These are phyloP conservation scores for Daldinia vernicosa DNA, from an alignment of 495 filamentous ascomycete genomes.

Conservation along the genomic window DNA sequence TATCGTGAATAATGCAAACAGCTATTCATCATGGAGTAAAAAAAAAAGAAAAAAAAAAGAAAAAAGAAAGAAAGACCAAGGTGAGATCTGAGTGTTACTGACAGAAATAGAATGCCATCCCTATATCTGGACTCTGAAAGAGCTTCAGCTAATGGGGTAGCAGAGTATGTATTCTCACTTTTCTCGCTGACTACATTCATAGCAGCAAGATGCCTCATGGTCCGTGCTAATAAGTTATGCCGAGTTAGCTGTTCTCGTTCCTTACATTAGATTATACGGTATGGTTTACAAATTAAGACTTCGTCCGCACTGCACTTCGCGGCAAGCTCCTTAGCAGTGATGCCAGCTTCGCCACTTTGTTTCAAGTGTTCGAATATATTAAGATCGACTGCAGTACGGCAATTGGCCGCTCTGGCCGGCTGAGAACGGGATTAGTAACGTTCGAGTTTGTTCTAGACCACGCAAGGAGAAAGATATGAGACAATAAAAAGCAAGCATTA, in stretches of 20 bases:
- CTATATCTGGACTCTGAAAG: slow-evolving; percentile 47
- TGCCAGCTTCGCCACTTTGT: slow-evolving; percentile 40
- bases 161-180: slow-evolving; percentile 54
- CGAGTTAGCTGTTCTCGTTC: neutral
- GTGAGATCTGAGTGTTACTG: slow-evolving; percentile 16
- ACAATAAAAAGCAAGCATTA: neutral
- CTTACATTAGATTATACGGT: neutral
- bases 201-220: slow-evolving; percentile 58
- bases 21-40: neutral
- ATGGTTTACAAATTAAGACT: slow-evolving; percentile 36
- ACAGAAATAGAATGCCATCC: slow-evolving; percentile 44
- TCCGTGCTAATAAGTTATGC: slow-evolving; percentile 5
- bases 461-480: neutral
- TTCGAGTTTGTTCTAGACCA: neutral
- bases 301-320: slow-evolving; percentile 44
- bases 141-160: slow-evolving; percentile 55
- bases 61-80: no score
- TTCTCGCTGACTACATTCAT: slow-evolving; percentile 60
- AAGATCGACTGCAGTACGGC: slow-evolving; percentile 50
- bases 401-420: slow-evolving; percentile 52
- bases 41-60: no score
- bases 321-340: slow-evolving; percentile 40
- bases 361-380: slow-evolving; percentile 50
- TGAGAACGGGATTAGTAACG: slow-evolving; percentile 6
- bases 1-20: neutral